phyloP scores from a whole-genome alignment of 768 basidiomycete species.

The Hericium erinaceus region DNA sequence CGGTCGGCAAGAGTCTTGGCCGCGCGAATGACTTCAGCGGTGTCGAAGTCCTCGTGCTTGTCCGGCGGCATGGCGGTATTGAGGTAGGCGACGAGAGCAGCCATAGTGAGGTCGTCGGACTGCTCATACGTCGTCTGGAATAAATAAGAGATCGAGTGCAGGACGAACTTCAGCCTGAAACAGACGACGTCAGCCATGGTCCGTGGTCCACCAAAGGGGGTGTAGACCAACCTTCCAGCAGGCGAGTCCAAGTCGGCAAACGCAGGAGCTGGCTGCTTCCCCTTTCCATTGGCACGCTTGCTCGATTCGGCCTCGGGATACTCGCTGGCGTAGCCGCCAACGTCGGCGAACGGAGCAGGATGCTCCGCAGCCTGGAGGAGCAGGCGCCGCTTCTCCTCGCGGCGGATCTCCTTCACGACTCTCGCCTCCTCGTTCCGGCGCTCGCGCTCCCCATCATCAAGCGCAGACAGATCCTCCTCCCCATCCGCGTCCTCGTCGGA shows the following conservation, averaged over 20 bases:
- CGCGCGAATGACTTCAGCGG: conserved; percentile 46
- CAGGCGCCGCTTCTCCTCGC: not conserved
- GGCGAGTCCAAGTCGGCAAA: conserved; percentile 54
- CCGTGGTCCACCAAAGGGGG: too few relatives aligned
- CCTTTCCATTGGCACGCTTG: conserved; percentile 2
- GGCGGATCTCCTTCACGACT: not conserved
- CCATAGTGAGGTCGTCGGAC: conserved; percentile 62
- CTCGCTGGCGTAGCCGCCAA: too few relatives aligned
- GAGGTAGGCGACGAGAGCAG: conserved; percentile 58
- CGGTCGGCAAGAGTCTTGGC: conserved; percentile 23
- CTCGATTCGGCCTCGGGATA: not conserved
- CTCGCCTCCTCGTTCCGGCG: not conserved
- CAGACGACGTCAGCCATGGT: not conserved
- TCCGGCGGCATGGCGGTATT: conserved; percentile 70
- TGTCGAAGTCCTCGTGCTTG: conserved; percentile 79
- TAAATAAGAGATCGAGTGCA: conserved; percentile 51
- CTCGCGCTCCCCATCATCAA: not conserved
- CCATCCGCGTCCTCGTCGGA: conserved; percentile 19
- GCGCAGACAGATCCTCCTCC: conserved; percentile 13
- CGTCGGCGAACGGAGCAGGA: not conserved
- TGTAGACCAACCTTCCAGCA: too few relatives aligned
- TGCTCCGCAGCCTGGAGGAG: conserved; percentile 3
- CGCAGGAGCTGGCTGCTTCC: not conserved
- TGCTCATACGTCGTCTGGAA: conserved; percentile 60
- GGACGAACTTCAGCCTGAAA: conserved; percentile 52